These are phyloP conservation scores for Ogataea saltuana DNA, from an alignment of 805 yeast genomes.

Conservation along the genomic window DNA sequence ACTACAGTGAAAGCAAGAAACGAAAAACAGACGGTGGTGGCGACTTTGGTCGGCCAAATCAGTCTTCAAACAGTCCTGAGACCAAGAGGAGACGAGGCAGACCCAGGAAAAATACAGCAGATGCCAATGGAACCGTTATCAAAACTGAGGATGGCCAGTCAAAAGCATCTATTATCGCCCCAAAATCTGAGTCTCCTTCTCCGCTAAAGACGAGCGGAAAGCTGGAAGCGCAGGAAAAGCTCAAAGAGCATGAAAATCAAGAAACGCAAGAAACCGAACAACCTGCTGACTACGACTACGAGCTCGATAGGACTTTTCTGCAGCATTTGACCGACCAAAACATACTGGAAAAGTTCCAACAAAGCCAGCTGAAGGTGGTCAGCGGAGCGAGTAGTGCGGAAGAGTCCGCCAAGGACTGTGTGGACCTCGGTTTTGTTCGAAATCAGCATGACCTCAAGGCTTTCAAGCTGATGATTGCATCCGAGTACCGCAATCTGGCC, in stretches of 20 bases:
- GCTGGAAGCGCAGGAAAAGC: not conserved
- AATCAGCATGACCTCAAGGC: constrained; percentile 20
- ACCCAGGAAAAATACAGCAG: not conserved
- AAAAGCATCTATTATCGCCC: no score
- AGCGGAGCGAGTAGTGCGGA: constrained; percentile 1
- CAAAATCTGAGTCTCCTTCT: no score
- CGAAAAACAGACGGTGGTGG: constrained; percentile 8
- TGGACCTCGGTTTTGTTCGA: constrained; percentile 14
- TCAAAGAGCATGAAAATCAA: constrained; percentile 1
- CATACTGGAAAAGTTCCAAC: constrained; percentile 15
- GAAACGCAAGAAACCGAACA: not conserved
- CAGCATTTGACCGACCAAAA: constrained; percentile 13
- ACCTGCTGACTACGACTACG: constrained; percentile 9
- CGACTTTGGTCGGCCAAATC: not conserved
- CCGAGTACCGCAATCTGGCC: constrained; percentile 35
- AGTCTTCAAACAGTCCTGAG: not conserved
- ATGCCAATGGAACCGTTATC: not conserved
- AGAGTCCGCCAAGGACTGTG: not conserved
- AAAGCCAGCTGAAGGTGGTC: constrained; percentile 4
- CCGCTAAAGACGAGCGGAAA: not conserved
- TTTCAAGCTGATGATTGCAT: constrained; percentile 27
- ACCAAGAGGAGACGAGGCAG: not conserved
- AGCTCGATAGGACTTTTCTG: constrained; percentile 5
- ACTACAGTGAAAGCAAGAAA: constrained; percentile 30
- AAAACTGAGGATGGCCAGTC: no score